Percentiles rank a stretch among this genome's conserved stretches.
These are phyloP conservation scores for Mycena alexandri DNA, from an alignment of 768 basidiomycete genomes.

Conservation along the genomic window DNA sequence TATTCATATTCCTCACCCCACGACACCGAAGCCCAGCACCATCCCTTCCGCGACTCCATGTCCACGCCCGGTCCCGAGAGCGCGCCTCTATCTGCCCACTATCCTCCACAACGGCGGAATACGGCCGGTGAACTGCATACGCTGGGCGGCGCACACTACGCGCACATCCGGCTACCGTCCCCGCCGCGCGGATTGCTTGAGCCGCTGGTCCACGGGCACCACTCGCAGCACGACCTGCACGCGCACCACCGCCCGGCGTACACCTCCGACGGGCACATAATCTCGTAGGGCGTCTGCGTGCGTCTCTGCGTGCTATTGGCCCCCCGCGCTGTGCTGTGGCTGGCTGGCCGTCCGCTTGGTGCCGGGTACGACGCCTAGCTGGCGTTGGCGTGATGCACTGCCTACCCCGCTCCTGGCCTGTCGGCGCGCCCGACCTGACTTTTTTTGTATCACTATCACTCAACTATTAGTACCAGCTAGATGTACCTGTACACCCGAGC, in stretches of 20 bases:
- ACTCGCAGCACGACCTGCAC: conserved; percentile 38
- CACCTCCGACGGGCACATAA: conserved; percentile 31
- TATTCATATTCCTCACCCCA: conserved; percentile 8
- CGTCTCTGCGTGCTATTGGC: not conserved
- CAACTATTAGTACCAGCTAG: conserved; percentile 29
- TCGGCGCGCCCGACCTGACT: not conserved
- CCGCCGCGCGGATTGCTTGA: conserved; percentile 34
- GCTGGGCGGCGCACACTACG: conserved; percentile 14
- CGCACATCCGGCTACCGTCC: conserved; percentile 34
- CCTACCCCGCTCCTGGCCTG: not conserved
- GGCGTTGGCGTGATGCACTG: conserved; percentile 5
- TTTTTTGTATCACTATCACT: conserved; percentile 26
- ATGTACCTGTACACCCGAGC: conserved; percentile 32
- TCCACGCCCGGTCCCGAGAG: not conserved
- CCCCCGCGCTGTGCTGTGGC: too few relatives aligned
- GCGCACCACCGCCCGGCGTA: conserved; percentile 31
- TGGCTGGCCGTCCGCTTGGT: not conserved
- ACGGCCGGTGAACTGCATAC: conserved; percentile 14
- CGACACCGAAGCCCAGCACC: not conserved
- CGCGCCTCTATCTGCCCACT: conserved; percentile 7
- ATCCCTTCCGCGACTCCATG: conserved; percentile 1
- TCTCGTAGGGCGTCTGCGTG: conserved; percentile 17
- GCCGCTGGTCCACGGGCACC: conserved; percentile 26
- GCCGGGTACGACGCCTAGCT: not conserved
- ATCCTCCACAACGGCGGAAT: conserved; percentile 22